A percentile compares a stretch with the other conserved stretches of the same genome.
Evolutionary conservation across 1,284 basidiomycete genomes (phyloP).

Genomic region (Athelia psychrophila): DNA sequence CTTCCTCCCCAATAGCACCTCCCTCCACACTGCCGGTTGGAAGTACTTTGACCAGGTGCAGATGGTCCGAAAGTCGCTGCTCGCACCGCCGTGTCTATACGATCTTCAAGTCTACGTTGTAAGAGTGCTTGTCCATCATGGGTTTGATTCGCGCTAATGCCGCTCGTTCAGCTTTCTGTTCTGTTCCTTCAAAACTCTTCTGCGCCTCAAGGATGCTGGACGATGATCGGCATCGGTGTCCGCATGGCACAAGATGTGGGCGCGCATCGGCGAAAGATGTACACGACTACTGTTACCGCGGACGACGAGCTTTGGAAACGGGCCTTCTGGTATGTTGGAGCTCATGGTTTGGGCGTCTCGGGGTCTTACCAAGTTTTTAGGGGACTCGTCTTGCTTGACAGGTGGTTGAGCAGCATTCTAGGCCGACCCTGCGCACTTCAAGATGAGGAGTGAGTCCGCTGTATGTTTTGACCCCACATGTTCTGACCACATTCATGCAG

Average conservation of each 20-base stretch:
- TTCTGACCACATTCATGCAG: constrained; percentile 27
- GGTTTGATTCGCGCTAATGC: neutral
- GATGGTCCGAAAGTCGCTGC: constrained; percentile 40
- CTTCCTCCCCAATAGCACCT: constrained; percentile 38
- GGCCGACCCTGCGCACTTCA: constrained; percentile 83
- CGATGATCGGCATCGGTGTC: constrained; percentile 67
- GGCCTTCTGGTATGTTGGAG: constrained; percentile 65
- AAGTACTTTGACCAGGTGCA: constrained; percentile 70
- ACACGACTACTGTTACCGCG: constrained; percentile 32
- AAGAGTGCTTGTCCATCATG: constrained; percentile 19
- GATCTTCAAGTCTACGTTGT: constrained; percentile 56
- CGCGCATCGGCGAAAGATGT: constrained; percentile 54
- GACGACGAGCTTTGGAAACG: constrained; percentile 76
- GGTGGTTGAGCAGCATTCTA: constrained; percentile 64
- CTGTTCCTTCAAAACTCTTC: constrained; percentile 57
- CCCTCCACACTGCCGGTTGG: constrained; percentile 66
- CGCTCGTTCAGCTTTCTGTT: constrained; percentile 34
- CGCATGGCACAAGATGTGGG: constrained; percentile 68
- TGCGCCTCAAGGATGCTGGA: constrained; percentile 71
- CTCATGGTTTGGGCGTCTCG: neutral
- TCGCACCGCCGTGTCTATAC: constrained; percentile 51
- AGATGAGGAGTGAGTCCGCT: constrained; percentile 71
- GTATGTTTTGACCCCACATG: neutral
- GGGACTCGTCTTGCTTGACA: constrained; percentile 63
- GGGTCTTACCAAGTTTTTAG: constrained; percentile 28